Evolutionary conservation across 148 eudicot species (phyloP).

Genomic region (Polygonum aviculare): DNA sequence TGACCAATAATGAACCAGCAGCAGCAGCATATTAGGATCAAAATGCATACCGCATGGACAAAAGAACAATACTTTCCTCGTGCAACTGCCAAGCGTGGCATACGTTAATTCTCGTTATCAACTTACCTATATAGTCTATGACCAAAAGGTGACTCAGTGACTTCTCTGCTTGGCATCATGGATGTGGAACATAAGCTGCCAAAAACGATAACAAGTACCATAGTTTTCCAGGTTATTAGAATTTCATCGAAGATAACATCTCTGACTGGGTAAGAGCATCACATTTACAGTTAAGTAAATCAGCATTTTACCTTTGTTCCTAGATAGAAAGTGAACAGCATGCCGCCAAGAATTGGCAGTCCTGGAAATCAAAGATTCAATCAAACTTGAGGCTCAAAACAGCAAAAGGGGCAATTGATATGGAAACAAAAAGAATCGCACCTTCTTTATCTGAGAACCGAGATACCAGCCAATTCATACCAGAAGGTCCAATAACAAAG

Average conservation of each 20-base stretch:
- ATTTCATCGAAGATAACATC: background rate
- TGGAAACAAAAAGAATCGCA: background rate
- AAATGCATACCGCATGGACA: background rate
- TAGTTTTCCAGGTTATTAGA: slow-evolving; percentile 7
- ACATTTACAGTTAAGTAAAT: too few species aligned
- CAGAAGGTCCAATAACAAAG: slow-evolving; percentile 91
- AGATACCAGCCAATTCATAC: slow-evolving; percentile 74
- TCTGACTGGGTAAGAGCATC: background rate
- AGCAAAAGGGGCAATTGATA: background rate
- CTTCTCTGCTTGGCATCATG: slow-evolving; percentile 46
- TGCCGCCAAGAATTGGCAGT: slow-evolving; percentile 53
- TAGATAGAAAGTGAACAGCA: slow-evolving; percentile 70
- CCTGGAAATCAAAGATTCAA: slow-evolving; percentile 31
- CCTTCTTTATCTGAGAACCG: slow-evolving; percentile 64
- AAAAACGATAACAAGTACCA: slow-evolving; percentile 10
- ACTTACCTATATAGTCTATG: background rate
- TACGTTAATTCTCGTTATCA: background rate
- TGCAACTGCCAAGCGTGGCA: background rate
- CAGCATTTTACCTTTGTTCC: slow-evolving; percentile 64
- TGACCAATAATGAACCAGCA: background rate
- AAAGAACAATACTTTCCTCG: background rate
- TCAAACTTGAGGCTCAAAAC: background rate
- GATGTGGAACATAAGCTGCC: slow-evolving; percentile 92
- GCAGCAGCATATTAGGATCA: background rate
- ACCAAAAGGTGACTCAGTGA: background rate